Conservation (phyloP, 2,329 filamentous ascomycete genomes). For the Claviceps maximensis region DNA sequence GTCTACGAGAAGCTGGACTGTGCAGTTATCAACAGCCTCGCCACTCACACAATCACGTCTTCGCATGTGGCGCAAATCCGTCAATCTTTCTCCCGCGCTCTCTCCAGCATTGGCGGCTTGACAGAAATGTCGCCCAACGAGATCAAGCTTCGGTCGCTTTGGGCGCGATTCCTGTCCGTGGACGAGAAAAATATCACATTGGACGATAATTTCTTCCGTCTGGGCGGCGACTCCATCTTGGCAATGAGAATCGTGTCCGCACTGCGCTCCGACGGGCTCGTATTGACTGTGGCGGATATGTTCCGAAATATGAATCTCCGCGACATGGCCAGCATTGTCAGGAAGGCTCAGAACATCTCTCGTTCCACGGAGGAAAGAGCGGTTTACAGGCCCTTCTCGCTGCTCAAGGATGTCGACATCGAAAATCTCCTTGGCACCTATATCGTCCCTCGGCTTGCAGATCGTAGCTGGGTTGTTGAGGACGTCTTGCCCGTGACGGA, state of each 20-base stretch:
- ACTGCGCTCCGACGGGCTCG: constrained; percentile 32
- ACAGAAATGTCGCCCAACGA: not conserved
- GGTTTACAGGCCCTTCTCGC: constrained; percentile 25
- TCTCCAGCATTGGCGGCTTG: not conserved
- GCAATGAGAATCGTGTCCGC: constrained; percentile 49
- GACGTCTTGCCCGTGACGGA: constrained; percentile 46
- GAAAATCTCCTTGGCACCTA: constrained; percentile 31
- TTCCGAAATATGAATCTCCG: constrained; percentile 35
- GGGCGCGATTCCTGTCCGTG: constrained; percentile 33
- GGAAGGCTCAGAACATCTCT: constrained; percentile 4
- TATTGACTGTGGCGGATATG: constrained; percentile 40
- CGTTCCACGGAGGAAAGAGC: not conserved
- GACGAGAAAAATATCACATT: constrained; percentile 33
- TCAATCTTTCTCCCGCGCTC: not conserved
- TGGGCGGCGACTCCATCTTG: constrained; percentile 46
- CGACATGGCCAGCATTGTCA: constrained; percentile 40
- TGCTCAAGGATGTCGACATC: constrained; percentile 28
- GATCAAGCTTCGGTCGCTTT: constrained; percentile 28
- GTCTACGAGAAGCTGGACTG: not conserved
- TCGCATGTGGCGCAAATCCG: not conserved
- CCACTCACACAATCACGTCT: not conserved
- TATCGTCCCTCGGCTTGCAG: constrained; percentile 37
- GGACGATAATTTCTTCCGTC: constrained; percentile 46
- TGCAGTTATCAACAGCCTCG: constrained; percentile 34
- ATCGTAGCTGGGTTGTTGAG: constrained; percentile 35